Conservation (phyloP, 371 early-diverging fungal species). For the Mortierella sp. region DNA sequence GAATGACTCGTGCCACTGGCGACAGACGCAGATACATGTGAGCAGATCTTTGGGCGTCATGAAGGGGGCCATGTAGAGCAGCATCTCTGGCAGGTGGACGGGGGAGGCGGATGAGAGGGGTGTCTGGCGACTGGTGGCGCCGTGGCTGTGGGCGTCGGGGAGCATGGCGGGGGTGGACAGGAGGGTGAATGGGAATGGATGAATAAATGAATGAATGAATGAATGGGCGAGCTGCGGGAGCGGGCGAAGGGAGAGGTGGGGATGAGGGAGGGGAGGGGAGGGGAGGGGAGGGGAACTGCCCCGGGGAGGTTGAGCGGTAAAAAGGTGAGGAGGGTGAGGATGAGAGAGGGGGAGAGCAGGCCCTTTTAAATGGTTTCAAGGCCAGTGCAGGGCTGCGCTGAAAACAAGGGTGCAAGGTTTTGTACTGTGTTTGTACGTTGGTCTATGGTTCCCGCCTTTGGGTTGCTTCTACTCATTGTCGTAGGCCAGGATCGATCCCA, state of each 20-base stretch:
- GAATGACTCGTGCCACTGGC: slow-evolving; percentile 32
- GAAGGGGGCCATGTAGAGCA: slow-evolving; percentile 18
- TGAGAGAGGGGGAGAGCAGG: neutral
- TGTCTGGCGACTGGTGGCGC: too few species aligned
- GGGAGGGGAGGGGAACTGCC: neutral
- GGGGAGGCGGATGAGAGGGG: too few species aligned
- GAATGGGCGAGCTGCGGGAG: neutral
- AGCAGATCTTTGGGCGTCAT: slow-evolving; percentile 12
- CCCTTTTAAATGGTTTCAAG: too few species aligned
- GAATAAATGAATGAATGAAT: too few species aligned
- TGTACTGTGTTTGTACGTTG: too few species aligned
- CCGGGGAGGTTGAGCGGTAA: too few species aligned
- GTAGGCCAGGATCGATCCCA: slow-evolving; percentile 86
- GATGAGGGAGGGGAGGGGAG: neutral
- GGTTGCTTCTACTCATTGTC: slow-evolving; percentile 52
- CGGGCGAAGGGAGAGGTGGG: neutral
- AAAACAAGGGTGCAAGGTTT: too few species aligned
- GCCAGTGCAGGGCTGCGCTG: too few species aligned
- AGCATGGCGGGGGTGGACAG: too few species aligned
- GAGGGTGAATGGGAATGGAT: neutral
- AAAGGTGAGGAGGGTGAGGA: neutral
- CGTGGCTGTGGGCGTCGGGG: too few species aligned
- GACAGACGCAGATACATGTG: slow-evolving; percentile 18
- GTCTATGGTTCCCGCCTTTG: too few species aligned
- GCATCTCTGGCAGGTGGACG: slow-evolving; percentile 31